phyloP scores from a whole-genome alignment of 805 yeast genomes.

The Candida alai region DNA sequence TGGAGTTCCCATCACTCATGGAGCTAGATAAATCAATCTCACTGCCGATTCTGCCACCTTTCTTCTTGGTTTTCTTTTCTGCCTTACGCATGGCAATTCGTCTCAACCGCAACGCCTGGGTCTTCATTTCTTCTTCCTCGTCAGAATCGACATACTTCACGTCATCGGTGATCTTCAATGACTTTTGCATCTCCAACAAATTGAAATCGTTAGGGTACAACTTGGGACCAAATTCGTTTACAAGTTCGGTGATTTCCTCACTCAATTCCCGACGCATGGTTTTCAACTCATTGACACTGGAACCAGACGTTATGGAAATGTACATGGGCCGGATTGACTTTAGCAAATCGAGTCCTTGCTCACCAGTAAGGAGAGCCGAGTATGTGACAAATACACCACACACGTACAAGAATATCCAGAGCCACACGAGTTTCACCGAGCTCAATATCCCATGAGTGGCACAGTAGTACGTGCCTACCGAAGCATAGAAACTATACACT shows the following conservation, averaged over 20 bases:
- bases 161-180: conserved; percentile 23
- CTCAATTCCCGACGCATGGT: conserved; percentile 58
- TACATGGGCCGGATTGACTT: conserved; percentile 81
- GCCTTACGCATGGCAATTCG: conserved; percentile 26
- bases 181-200: conserved; percentile 43
- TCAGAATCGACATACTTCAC: conserved; percentile 39
- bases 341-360: conserved; percentile 84
- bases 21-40: conserved; percentile 28
- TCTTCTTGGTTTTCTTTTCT: conserved; percentile 14
- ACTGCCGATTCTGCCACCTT: conserved; percentile 1
- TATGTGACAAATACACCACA: conserved; percentile 73
- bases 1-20: conserved; percentile 56
- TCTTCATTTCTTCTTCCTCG: conserved; percentile 48
- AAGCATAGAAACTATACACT: conserved; percentile 76
- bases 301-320: conserved; percentile 56
- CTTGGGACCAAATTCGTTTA: conserved; percentile 79
- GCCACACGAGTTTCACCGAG: conserved; percentile 30
- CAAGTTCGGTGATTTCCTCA: conserved; percentile 69
- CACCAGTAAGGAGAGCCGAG: conserved; percentile 90
- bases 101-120: conserved; percentile 44
- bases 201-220: conserved; percentile 80
- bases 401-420: conserved; percentile 49
- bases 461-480: conserved; percentile 45
- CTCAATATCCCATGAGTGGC: conserved; percentile 18
- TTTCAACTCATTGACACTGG: conserved; percentile 56